These are phyloP conservation scores for Daedalea quercina DNA, from an alignment of 768 basidiomycete species.

Conservation along the genomic window DNA sequence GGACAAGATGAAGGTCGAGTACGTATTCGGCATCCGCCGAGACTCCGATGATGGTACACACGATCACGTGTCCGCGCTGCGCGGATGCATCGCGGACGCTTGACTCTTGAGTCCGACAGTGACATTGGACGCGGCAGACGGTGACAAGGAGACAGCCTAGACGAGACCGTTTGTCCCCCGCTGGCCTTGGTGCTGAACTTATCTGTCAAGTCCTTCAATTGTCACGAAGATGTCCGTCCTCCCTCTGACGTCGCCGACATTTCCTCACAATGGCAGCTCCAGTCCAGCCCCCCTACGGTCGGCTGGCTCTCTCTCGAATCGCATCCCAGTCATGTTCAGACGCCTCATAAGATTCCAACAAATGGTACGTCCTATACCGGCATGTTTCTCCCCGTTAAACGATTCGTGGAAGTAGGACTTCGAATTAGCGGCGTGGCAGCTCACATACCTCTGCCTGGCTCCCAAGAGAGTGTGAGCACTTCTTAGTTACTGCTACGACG, in stretches of 20 bases:
- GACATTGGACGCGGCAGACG: no score
- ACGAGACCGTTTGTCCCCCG: no score
- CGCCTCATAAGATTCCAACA: conserved; percentile 77
- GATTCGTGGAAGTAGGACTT: conserved; percentile 62
- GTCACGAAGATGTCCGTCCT: conserved; percentile 7
- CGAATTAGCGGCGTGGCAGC: conserved; percentile 92
- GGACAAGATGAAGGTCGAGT: not conserved
- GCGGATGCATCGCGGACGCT: no score
- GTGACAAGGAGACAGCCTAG: no score
- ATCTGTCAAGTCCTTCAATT: no score
- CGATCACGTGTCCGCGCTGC: not conserved
- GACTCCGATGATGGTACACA: not conserved
- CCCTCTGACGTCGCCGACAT: conserved; percentile 16
- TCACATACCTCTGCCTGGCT: conserved; percentile 89
- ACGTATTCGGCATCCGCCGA: not conserved
- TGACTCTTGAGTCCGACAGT: no score
- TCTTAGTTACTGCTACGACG: not conserved
- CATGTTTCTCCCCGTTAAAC: not conserved
- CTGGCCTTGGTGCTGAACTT: no score
- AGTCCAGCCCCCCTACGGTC: conserved; percentile 7
- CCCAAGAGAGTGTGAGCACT: conserved; percentile 79
- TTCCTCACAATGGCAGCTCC: conserved; percentile 8
- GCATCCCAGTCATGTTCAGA: conserved; percentile 76
- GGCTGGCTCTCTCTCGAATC: conserved; percentile 33
- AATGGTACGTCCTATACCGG: conserved; percentile 49